phyloP scores from a whole-genome alignment of 2,329 filamentous ascomycete genomes.

The Colletotrichum sp. region DNA sequence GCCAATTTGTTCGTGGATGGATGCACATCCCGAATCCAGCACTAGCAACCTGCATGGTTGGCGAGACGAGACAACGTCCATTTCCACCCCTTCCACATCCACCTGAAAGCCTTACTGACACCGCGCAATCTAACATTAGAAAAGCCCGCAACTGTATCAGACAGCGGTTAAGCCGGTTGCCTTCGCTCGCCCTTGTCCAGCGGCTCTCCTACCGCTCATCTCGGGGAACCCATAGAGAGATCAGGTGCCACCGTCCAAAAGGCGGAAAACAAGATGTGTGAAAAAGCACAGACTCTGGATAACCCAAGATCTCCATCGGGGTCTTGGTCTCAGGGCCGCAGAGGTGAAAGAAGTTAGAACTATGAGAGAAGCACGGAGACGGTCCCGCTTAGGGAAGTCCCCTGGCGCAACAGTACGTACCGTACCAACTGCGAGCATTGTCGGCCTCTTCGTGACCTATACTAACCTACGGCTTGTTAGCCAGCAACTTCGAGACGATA shows the following conservation, averaged over 20 bases:
- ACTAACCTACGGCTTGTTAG: background rate
- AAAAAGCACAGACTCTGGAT: background rate
- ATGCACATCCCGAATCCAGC: conserved; percentile 13
- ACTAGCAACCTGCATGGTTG: background rate
- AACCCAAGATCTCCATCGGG: conserved; percentile 6
- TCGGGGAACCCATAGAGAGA: background rate
- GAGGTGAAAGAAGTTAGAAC: background rate
- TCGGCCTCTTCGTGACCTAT: background rate
- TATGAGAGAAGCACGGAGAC: conserved; percentile 1
- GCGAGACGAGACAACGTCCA: background rate
- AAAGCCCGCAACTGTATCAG: background rate
- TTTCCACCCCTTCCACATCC: background rate
- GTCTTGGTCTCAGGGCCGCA: background rate
- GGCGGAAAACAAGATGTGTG: background rate
- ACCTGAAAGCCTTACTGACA: background rate
- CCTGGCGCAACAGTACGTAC: background rate
- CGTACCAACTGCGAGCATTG: background rate
- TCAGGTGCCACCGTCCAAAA: background rate
- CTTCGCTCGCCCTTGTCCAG: background rate
- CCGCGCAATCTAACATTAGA: background rate
- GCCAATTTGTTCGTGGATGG: conserved; percentile 27
- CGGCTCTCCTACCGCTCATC: background rate
- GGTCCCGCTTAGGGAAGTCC: conserved; percentile 1
- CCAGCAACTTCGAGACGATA: background rate
- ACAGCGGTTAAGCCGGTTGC: background rate